phyloP scores from a whole-genome alignment of 108 stramenopile species.

The Pseudonitzschia pungens region DNA sequence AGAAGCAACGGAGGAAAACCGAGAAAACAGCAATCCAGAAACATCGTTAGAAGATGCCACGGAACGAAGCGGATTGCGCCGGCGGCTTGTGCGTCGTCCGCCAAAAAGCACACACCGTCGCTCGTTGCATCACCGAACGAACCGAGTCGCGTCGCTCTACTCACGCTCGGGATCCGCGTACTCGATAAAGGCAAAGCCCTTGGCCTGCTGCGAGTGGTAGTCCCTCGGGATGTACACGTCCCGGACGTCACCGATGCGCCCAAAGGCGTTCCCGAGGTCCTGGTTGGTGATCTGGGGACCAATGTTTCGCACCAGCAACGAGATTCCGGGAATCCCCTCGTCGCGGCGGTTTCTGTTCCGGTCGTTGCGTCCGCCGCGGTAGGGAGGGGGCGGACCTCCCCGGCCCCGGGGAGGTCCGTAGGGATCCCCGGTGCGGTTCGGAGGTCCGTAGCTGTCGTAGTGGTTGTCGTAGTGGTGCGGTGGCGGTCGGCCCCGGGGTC shows the following conservation, averaged over 20 bases:
- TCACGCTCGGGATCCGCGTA: conserved; percentile 67
- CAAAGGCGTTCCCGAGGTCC: conserved; percentile 78
- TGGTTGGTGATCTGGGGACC: conserved; percentile 63
- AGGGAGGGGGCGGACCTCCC: conserved; percentile 35
- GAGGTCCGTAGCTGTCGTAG: neutral
- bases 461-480: neutral
- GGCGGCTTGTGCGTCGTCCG: too few species aligned
- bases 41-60: neutral
- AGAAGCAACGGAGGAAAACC: neutral
- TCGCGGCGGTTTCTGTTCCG: conserved; percentile 55
- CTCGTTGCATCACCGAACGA: neutral
- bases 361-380: conserved; percentile 32
- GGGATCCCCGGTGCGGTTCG: neutral
- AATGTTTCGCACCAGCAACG: conserved; percentile 81
- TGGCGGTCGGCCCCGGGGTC: neutral
- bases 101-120: too few species aligned
- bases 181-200: conserved; percentile 90
- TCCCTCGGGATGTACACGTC: conserved; percentile 90
- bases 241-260: conserved; percentile 81
- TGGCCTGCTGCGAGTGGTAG: conserved; percentile 82
- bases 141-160: neutral
- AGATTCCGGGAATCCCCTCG: conserved; percentile 83
- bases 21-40: neutral
- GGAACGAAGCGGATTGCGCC: too few species aligned
- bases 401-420: conserved; percentile 35